A percentile compares a stretch with the other conserved stretches of the same genome.
phyloP scores from a whole-genome alignment of 1,284 basidiomycete genomes.

The Puccinia brachypodii region DNA sequence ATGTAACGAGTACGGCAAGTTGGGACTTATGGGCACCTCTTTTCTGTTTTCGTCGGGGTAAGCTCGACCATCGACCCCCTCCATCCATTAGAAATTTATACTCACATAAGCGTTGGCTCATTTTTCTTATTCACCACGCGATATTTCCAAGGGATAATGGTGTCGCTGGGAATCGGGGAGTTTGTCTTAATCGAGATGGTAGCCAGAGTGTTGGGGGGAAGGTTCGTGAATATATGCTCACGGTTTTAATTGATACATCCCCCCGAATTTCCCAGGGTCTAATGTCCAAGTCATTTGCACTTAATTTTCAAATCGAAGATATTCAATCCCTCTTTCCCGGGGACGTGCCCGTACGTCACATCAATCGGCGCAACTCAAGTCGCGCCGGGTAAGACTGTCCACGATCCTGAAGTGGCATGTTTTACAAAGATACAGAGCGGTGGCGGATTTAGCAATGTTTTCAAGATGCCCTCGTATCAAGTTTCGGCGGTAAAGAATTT shows the following conservation, averaged over 20 bases:
- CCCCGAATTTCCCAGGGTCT: conserved; percentile 21
- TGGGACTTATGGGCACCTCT: conserved; percentile 62
- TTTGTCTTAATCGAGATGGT: conserved; percentile 59
- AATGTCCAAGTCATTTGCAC: conserved; percentile 20
- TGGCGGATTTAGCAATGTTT: conserved; percentile 70
- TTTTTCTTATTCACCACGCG: not conserved
- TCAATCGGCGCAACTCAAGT: conserved; percentile 65
- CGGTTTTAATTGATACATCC: conserved; percentile 15
- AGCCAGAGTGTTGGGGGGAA: conserved; percentile 27
- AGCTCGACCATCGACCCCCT: too few species aligned
- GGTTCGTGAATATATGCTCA: not conserved
- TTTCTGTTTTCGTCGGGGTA: conserved; percentile 62
- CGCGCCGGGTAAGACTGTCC: conserved; percentile 59
- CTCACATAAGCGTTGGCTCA: too few species aligned
- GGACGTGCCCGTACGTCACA: conserved; percentile 65
- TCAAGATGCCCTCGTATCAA: conserved; percentile 65
- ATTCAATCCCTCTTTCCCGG: conserved; percentile 65
- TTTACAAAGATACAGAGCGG: conserved; percentile 63
- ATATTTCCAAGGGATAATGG: conserved; percentile 59
- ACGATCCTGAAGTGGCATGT: conserved; percentile 59
- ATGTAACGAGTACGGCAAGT: conserved; percentile 64
- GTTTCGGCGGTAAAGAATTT: conserved; percentile 59
- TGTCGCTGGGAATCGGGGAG: conserved; percentile 61
- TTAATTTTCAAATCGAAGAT: conserved; percentile 49
- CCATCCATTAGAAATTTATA: too few species aligned